A percentile compares a stretch with the other conserved stretches of the same genome.
Conservation (phyloP, 352 stramenopile genomes). For the Phytophthora meadii region DNA sequence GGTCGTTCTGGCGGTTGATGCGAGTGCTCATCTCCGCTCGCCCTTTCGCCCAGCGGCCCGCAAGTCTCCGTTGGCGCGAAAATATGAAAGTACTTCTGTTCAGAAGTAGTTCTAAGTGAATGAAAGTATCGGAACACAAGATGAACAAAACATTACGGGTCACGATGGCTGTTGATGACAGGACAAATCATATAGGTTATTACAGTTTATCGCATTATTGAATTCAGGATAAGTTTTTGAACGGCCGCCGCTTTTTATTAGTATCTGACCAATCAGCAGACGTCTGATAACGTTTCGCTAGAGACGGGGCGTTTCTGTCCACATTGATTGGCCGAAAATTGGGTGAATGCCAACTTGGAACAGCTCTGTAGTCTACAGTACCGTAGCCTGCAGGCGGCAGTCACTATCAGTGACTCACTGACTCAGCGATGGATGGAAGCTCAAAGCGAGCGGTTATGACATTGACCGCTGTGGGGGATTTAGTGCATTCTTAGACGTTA, state of each 20-base stretch:
- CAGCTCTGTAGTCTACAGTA: too few species aligned
- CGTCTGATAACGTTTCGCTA: slow-evolving; percentile 27
- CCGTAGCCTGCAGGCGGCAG: too few species aligned
- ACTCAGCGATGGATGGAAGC: too few species aligned
- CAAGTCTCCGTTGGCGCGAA: slow-evolving; percentile 9
- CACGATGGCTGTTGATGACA: not conserved
- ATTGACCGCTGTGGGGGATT: not conserved
- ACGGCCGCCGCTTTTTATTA: slow-evolving; percentile 40
- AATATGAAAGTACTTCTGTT: slow-evolving; percentile 7
- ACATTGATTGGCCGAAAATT: slow-evolving; percentile 7
- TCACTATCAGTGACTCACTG: not conserved
- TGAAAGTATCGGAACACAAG: too few species aligned
- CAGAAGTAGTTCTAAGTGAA: too few species aligned
- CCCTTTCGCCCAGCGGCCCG: slow-evolving; percentile 24
- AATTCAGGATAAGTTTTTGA: not conserved
- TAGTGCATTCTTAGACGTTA: not conserved
- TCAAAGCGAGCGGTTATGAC: too few species aligned
- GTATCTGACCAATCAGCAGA: slow-evolving; percentile 31
- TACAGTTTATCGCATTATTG: not conserved
- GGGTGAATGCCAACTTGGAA: not conserved
- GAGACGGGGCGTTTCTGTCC: slow-evolving; percentile 8
- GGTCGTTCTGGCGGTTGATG: slow-evolving; percentile 22
- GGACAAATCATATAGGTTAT: not conserved
- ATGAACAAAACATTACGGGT: too few species aligned
- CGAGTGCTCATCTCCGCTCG: slow-evolving; percentile 18